phyloP scores from a whole-genome alignment of 2,329 filamentous ascomycete species.

The Scedosporium apiospermum region DNA sequence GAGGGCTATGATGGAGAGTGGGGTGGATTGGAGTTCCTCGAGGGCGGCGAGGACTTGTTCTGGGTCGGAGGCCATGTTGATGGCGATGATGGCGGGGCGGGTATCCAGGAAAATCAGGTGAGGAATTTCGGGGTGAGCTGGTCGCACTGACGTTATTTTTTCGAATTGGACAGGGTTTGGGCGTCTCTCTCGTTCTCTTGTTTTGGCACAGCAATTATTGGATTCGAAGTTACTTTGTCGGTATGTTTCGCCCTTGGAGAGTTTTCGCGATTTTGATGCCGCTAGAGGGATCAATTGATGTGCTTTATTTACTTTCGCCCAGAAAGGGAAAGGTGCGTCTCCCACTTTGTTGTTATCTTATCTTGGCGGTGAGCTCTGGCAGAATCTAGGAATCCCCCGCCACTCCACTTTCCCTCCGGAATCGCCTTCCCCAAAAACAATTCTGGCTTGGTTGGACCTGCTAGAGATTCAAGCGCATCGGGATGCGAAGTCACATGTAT shows the following conservation, averaged over 20 bases:
- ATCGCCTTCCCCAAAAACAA: neutral
- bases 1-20: slow-evolving; percentile 66
- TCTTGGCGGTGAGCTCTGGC: neutral
- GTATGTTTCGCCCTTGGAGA: neutral
- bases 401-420: neutral
- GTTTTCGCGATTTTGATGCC: neutral
- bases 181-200: no score
- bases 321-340: slow-evolving; percentile 15
- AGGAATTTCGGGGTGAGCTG: neutral
- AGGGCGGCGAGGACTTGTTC: slow-evolving; percentile 38
- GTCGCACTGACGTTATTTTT: neutral
- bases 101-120: neutral
- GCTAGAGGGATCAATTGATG: slow-evolving; percentile 4
- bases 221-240: no score
- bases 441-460: no score
- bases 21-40: slow-evolving; percentile 41
- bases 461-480: no score
- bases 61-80: slow-evolving; percentile 15
- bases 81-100: neutral
- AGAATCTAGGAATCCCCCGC: slow-evolving; percentile 2
- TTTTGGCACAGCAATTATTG: no score
- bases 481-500: no score
- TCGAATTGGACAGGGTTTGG: neutral
- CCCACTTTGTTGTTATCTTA: slow-evolving; percentile 4
- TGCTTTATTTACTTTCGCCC: slow-evolving; percentile 30